These are phyloP conservation scores for Vitis cinerea DNA, from an alignment of 164 flowering plant species.

Conservation along the genomic window DNA sequence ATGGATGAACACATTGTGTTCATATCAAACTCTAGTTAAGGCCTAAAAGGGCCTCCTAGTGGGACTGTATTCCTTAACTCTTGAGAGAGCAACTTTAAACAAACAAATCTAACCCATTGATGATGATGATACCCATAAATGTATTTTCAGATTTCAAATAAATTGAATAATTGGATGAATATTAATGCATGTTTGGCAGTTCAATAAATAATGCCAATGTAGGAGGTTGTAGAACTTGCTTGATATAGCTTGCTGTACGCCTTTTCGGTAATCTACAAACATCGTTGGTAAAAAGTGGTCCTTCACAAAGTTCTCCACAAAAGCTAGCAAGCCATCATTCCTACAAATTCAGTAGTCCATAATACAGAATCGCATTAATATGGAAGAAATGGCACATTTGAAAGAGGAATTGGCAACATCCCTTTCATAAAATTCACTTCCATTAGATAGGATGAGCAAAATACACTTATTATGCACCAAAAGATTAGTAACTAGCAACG, in stretches of 20 bases:
- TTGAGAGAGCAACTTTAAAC: too few species aligned
- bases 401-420: background rate
- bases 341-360: slow-evolving; percentile 39
- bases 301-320: slow-evolving; percentile 95
- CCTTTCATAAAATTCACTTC: background rate
- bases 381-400: too few species aligned
- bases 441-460: too few species aligned
- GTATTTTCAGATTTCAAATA: too few species aligned
- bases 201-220: background rate
- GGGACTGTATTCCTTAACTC: too few species aligned
- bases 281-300: slow-evolving; percentile 95
- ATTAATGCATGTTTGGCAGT: background rate
- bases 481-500: background rate
- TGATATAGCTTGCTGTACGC: slow-evolving; percentile 99
- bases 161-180: background rate
- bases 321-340: slow-evolving; percentile 91
- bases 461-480: background rate
- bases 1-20: too few species aligned
- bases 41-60: too few species aligned
- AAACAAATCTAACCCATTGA: too few species aligned
- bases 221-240: slow-evolving; percentile 50
- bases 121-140: too few species aligned
- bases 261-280: slow-evolving; percentile 95
- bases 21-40: too few species aligned
- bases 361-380: slow-evolving; percentile 6